phyloP scores from a whole-genome alignment of 192 early-diverging fungal genomes.

The Linnemannia hyalina region DNA sequence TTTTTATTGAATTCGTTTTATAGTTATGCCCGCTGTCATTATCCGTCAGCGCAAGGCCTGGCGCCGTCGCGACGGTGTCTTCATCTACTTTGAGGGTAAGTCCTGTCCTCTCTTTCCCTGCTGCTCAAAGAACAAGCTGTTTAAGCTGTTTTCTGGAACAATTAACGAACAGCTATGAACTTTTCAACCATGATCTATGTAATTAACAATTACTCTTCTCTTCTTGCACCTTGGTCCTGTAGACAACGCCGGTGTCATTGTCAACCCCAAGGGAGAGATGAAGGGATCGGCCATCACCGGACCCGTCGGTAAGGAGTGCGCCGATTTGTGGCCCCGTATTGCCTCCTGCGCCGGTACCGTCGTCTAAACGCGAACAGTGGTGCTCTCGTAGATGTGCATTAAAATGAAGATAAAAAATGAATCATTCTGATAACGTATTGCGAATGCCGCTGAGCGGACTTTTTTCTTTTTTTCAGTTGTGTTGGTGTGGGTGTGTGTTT shows the following conservation, averaged over 20 bases:
- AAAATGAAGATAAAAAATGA: slow-evolving; percentile 14
- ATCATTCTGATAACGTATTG: background rate
- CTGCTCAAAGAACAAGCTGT: too few relatives aligned
- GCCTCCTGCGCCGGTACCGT: slow-evolving; percentile 47
- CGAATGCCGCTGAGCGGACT: too few relatives aligned
- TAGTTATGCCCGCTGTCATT: slow-evolving; percentile 98
- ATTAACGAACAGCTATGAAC: background rate
- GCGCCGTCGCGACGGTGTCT: slow-evolving; percentile 99
- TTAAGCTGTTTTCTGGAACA: background rate
- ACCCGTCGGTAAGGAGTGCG: slow-evolving; percentile 99
- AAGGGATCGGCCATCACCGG: slow-evolving; percentile 99
- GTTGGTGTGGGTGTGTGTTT: too few relatives aligned
- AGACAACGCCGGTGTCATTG: slow-evolving; percentile 99
- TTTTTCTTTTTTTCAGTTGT: too few relatives aligned
- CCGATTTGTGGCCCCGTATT: slow-evolving; percentile 99
- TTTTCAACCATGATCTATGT: background rate
- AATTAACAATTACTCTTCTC: too few relatives aligned
- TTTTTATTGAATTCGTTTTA: background rate
- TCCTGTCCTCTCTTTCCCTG: background rate
- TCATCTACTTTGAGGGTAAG: slow-evolving; percentile 95
- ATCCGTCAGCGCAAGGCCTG: slow-evolving; percentile 99
- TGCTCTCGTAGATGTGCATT: background rate
- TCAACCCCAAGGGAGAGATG: slow-evolving; percentile 99
- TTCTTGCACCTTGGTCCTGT: slow-evolving; percentile 17
- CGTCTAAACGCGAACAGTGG: slow-evolving; percentile 11